phyloP scores from a whole-genome alignment of 192 early-diverging fungal species.

The Glomus cerebriforme region DNA sequence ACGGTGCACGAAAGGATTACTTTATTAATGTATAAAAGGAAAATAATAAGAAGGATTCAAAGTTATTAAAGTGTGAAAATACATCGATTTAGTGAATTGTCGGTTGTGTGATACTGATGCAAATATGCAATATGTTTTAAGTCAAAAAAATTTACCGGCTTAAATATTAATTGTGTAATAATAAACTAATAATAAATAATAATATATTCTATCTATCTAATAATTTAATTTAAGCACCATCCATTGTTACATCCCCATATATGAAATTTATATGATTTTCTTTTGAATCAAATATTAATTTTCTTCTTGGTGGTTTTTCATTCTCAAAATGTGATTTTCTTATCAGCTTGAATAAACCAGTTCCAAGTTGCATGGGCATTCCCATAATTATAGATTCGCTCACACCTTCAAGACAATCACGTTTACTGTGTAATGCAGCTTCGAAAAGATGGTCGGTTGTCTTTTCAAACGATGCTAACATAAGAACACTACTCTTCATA shows the following conservation, averaged over 20 bases:
- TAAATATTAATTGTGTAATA: no score
- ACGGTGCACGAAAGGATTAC: no score
- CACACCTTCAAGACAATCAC: slow-evolving; percentile 92
- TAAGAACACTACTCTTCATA: slow-evolving; percentile 99
- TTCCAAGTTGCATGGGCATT: slow-evolving; percentile 94
- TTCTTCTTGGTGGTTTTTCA: slow-evolving; percentile 56
- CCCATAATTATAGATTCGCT: slow-evolving; percentile 99
- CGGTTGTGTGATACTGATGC: no score
- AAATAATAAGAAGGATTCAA: no score
- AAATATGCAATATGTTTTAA: no score
- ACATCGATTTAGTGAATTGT: no score
- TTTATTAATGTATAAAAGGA: no score
- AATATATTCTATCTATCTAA: no score
- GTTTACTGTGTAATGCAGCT: slow-evolving; percentile 92
- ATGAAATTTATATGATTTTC: slow-evolving; percentile 36
- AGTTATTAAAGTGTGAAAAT: no score
- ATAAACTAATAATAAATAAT: no score
- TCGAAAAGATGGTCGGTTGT: slow-evolving; percentile 99
- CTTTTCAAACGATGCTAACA: slow-evolving; percentile 99
- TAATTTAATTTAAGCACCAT: neutral
- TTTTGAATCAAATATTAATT: slow-evolving; percentile 66
- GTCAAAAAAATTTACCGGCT: no score
- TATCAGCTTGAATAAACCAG: slow-evolving; percentile 93
- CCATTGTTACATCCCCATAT: neutral
- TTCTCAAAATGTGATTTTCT: slow-evolving; percentile 60